Evolutionary conservation across 257 asterid species (phyloP).

Genomic region (Gentiana straminea): DNA sequence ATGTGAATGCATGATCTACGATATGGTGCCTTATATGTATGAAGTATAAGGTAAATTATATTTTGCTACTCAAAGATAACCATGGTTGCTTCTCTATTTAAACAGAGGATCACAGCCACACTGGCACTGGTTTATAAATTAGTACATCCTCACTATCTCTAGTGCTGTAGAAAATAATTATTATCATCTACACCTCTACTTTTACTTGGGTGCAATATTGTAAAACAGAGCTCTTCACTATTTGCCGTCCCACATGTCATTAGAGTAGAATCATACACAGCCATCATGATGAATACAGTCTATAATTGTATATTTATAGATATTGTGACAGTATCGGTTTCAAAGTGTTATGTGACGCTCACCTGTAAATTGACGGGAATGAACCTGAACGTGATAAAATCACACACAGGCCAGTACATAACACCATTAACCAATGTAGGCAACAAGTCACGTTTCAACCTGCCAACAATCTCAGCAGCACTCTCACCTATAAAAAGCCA

Average conservation of each 20-base stretch:
- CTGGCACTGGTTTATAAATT: background rate
- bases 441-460: slow-evolving; percentile 72
- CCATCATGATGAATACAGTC: background rate
- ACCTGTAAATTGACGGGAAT: slow-evolving; percentile 86
- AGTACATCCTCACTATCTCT: background rate
- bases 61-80: too few relatives aligned
- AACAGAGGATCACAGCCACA: too few relatives aligned
- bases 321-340: too few relatives aligned
- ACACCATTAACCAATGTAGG: slow-evolving; percentile 57
- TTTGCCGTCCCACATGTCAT: background rate
- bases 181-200: background rate
- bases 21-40: background rate
- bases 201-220: background rate
- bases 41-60: background rate
- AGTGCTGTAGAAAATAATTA: background rate
- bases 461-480: slow-evolving; percentile 51
- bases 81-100: too few relatives aligned
- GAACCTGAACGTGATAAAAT: slow-evolving; percentile 76
- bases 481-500: slow-evolving; percentile 53
- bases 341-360: slow-evolving; percentile 1
- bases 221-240: too few relatives aligned
- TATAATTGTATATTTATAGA: background rate
- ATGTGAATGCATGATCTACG: too few relatives aligned
- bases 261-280: background rate
- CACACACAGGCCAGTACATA: slow-evolving; percentile 88